phyloP scores from a whole-genome alignment of 495 filamentous ascomycete genomes.

The Aspergillus steynii region DNA sequence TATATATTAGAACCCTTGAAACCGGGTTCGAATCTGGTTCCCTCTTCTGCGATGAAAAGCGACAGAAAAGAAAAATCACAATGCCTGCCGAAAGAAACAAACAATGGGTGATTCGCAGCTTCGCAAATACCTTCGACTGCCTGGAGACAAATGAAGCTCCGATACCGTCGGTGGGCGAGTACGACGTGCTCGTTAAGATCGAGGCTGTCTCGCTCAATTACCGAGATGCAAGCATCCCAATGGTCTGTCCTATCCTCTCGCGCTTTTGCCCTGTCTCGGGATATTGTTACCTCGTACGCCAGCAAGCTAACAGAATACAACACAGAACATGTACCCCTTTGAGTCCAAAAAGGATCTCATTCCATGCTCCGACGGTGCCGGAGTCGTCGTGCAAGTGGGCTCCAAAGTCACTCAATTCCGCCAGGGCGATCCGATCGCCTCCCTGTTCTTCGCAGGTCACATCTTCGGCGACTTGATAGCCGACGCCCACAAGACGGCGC shows the following conservation, averaged over 20 bases:
- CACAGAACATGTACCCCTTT: constrained; percentile 4
- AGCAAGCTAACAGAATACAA: background rate
- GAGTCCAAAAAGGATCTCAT: background rate
- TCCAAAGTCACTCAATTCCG: constrained; percentile 1
- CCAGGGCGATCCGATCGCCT: background rate
- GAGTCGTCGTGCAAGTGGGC: background rate
- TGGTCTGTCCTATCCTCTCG: background rate
- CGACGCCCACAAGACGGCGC: background rate
- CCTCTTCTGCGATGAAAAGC: background rate
- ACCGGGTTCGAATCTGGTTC: background rate
- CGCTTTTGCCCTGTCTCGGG: background rate
- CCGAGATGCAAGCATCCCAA: background rate
- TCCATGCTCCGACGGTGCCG: constrained; percentile 7
- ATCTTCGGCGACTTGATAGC: background rate
- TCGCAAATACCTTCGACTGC: constrained; percentile 1
- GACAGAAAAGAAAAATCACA: background rate
- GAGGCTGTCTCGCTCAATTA: background rate
- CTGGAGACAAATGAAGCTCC: background rate
- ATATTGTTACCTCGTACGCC: background rate
- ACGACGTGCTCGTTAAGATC: background rate
- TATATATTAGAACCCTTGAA: too few relatives aligned
- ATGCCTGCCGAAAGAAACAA: constrained; percentile 3
- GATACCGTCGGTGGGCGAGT: background rate
- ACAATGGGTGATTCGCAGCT: constrained; percentile 3
- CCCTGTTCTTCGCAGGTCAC: constrained; percentile 1